Evolutionary conservation across 352 stramenopile species (phyloP).

Genomic region (Phytophthora ramorum): DNA sequence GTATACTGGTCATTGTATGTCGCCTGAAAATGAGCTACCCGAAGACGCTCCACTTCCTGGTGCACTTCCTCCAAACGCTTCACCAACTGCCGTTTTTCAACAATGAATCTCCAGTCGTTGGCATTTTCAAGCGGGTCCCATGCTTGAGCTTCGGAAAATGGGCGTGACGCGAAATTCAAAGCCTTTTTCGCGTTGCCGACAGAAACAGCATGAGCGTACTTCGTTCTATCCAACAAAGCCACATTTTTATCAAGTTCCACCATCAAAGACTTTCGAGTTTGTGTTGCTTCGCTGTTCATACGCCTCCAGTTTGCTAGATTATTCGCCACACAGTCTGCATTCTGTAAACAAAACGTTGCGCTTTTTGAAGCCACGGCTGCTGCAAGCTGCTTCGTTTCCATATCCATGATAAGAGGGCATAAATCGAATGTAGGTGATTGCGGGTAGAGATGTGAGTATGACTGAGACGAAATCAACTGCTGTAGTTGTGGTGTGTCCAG

Average conservation of each 20-base stretch:
- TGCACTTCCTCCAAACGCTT: conserved; percentile 47
- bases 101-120: conserved; percentile 75
- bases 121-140: conserved; percentile 87
- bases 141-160: conserved; percentile 67
- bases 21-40: conserved; percentile 67
- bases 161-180: conserved; percentile 59
- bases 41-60: conserved; percentile 50
- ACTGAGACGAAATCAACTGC: conserved; percentile 44
- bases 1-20: conserved; percentile 64
- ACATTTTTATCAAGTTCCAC: conserved; percentile 37
- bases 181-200: conserved; percentile 49
- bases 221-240: conserved; percentile 24
- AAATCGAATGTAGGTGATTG: neutral
- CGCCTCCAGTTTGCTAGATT: conserved; percentile 49
- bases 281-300: conserved; percentile 45
- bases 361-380: conserved; percentile 22
- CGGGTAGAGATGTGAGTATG: neutral
- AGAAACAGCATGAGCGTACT: conserved; percentile 28
- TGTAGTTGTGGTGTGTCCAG: conserved; percentile 54
- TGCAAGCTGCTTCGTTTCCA: conserved; percentile 22
- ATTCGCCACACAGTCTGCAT: conserved; percentile 22
- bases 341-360: conserved; percentile 33
- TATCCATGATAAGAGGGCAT: conserved; percentile 28
- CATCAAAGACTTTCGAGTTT: conserved; percentile 42
- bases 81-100: conserved; percentile 63